Evolutionary conservation across 2,329 filamentous ascomycete species (phyloP), one percentile per base, ranked within the genome.

Genomic region (Dactylellina haptotyla): DNA sequence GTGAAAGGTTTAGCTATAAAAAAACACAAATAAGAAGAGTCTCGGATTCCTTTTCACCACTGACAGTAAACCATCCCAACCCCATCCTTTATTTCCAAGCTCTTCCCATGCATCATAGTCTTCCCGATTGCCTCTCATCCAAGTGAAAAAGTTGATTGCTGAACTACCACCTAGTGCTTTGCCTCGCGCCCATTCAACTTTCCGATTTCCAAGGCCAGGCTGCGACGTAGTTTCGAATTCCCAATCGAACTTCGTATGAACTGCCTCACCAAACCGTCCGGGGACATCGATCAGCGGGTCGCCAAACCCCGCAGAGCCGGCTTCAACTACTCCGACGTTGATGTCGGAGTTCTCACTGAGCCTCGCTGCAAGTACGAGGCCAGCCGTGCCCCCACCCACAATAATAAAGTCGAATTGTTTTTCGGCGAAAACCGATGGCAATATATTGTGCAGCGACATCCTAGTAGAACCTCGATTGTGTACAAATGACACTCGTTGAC

Each of bases 31-130:
- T n/a, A 37, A 25, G 18, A n/a, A 58, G 12, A 26, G 8, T 2
- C n/a, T 32, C 12, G 25, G 37, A 14, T n/a, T 16, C n/a, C 32
- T 25, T n/a, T n/a, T n/a, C n/a, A n/a, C n/a, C 23, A 43, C 66
- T 39, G 34, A 71, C 79, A 82, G 75, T 20, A 85, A 73, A 4
- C 81, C 81, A 41, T 85, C 80, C 85, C 85, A 89, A 0, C 82
- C 81, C 87, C 87, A 89, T 1, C 86, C 87, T 0, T 75, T 64
- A 75, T 88, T 89, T 0, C 87, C 87, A 8, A 89, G 79, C 28
- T 81, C 79, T 50, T 83, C 84, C 87, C 87, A 89, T 0, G 82
- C 83, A 78, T 89, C 84, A 48, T 86, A 85, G 46, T 87, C 85
- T 34, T 81, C 81, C 34, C 77, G 80, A 53, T 80, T 82, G 4